Base-by-base conservation (phyloP, 495 filamentous ascomycete genomes). In the Entonaema liquescens region DNA sequence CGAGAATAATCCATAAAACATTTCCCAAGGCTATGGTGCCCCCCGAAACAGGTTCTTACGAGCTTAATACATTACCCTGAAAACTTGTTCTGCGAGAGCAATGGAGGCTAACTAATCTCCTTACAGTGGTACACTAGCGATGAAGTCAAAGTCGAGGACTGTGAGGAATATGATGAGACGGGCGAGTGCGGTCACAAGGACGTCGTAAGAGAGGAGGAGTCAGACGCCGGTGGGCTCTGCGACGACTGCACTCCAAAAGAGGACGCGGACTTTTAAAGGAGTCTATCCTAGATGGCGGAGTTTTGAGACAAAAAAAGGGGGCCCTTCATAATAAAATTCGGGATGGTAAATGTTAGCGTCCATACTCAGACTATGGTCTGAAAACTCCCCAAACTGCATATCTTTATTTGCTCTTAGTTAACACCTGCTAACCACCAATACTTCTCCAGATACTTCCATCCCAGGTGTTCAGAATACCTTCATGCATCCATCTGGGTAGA, bases 91-190 rank as follows among this genome's bases (percentile, higher is more conserved):
- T 15, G 3, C 23, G 17, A 42, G 36, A 21, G n/a, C 19, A 59
- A 57, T 7, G 56, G 47, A 65, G 35, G 64, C 57, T 68, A 44
- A 72, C 35, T 38, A 5, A n/a, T 54, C 36, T 65, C 31, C 6
- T 49, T 57, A 35, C 21, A 73, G 69, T 77, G 75, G 75, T 77
- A 77, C 65, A 77, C 75, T 19, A 77, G 75, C 53, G 75, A 77
- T 64, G 70, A 74, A 59, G 74, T 77, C 59, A 75, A 74, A 50
- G 56, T 63, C n/a, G 56, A 67, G 50, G 71, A 77, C 23, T 77
- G 75, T 44, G 60, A 70, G n/a, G 59, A 47, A n/a, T 76, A 72
- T 50, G 54, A 54, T 31, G 56, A 56, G 28, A 76, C 55, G 13
- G 75, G 75, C 23, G 53, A 61, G 15, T 77, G 75, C 23, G 63